Percentiles rank a stretch among this genome's conserved stretches.
Evolutionary conservation across 148 eudicot species (phyloP).

Genomic region (Camellia lanceoleosa): DNA sequence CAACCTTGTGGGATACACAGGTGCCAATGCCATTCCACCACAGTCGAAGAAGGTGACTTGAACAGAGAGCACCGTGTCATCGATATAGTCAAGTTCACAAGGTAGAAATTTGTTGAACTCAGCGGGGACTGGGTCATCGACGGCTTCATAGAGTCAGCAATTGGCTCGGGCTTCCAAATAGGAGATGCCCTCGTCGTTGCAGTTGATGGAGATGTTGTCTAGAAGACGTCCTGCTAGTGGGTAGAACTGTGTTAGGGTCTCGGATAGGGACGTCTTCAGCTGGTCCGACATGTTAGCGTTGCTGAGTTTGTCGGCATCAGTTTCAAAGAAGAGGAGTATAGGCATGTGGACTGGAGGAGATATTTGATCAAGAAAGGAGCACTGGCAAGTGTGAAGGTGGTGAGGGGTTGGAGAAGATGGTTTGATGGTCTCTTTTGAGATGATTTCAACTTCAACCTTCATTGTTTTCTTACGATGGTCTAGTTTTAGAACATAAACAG

Average conservation of each 20-base stretch:
- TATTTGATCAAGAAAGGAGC: slow-evolving; percentile 15
- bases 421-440: background rate
- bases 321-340: background rate
- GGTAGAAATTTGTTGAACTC: slow-evolving; percentile 33
- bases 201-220: slow-evolving; percentile 26
- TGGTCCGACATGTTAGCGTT: background rate
- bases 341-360: slow-evolving; percentile 10
- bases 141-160: slow-evolving; percentile 12
- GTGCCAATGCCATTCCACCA: slow-evolving; percentile 24
- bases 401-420: slow-evolving; percentile 17
- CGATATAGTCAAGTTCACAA: background rate
- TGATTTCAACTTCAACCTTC: slow-evolving; percentile 6
- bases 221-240: slow-evolving; percentile 39
- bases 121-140: slow-evolving; percentile 14
- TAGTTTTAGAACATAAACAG: too few species aligned
- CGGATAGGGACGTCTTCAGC: slow-evolving; percentile 31
- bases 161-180: slow-evolving; percentile 25
- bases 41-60: slow-evolving; percentile 20
- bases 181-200: slow-evolving; percentile 34
- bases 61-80: slow-evolving; percentile 9
- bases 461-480: background rate
- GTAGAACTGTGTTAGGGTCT: slow-evolving; percentile 28
- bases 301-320: background rate
- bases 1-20: slow-evolving; percentile 1
- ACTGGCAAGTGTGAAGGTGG: background rate